Conservation (phyloP, 2,329 filamentous ascomycete species). For the Aureobasidium musti region DNA sequence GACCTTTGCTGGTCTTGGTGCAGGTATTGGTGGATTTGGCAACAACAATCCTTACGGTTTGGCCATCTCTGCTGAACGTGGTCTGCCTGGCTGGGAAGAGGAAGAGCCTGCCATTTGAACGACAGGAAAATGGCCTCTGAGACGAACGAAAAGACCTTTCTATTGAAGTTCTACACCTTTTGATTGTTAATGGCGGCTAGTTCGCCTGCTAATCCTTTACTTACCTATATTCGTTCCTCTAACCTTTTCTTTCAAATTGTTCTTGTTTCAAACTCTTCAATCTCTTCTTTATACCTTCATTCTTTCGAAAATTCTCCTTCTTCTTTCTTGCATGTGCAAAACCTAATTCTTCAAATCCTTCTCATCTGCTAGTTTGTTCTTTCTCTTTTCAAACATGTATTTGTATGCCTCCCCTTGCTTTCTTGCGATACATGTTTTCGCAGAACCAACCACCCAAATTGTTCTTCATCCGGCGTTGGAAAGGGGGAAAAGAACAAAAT, state of each 20-base stretch:
- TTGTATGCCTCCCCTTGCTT: background rate
- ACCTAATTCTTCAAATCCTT: background rate
- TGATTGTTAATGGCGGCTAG: constrained; percentile 18
- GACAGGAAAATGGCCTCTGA: background rate
- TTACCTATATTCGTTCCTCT: constrained; percentile 23
- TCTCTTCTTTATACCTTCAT: constrained; percentile 17
- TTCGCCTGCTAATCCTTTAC: constrained; percentile 8
- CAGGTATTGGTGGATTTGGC: constrained; percentile 59
- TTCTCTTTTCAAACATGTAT: constrained; percentile 4
- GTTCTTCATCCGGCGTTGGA: constrained; percentile 4
- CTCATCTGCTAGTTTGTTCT: background rate
- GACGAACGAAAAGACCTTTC: constrained; percentile 2
- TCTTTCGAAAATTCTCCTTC: constrained; percentile 15
- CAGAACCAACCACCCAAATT: background rate
- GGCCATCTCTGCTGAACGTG: constrained; percentile 60
- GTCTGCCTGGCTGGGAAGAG: constrained; percentile 51
- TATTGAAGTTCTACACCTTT: background rate
- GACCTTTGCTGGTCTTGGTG: constrained; percentile 60
- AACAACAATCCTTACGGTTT: constrained; percentile 48
- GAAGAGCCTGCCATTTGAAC: constrained; percentile 27
- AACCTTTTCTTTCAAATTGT: background rate
- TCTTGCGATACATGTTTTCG: constrained; percentile 10
- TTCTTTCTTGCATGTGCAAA: constrained; percentile 18
- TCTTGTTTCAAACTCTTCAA: background rate
- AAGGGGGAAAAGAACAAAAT: constrained; percentile 1